Evolutionary conservation across 2,329 filamentous ascomycete species (phyloP).

Genomic region (Aotearoamyces nothofagi): DNA sequence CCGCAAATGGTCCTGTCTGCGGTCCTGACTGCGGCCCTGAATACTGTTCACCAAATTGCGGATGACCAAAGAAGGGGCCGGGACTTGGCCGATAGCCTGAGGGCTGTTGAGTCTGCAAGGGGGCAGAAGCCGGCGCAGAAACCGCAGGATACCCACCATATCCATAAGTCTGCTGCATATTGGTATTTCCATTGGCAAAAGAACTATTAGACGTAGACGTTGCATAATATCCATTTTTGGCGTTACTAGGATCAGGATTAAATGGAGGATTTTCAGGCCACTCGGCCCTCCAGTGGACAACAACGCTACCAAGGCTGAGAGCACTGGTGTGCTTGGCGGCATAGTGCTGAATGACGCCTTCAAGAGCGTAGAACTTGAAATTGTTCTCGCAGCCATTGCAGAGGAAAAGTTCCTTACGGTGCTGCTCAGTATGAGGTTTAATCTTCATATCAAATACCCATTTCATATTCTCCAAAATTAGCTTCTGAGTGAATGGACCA

Average conservation of each 20-base stretch:
- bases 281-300: conserved; percentile 67
- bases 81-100: conserved; percentile 16
- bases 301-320: conserved; percentile 55
- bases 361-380: conserved; percentile 57
- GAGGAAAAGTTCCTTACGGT: conserved; percentile 58
- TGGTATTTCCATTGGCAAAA: conserved; percentile 16
- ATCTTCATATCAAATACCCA: conserved; percentile 71
- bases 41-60: conserved; percentile 20
- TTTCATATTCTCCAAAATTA: conserved; percentile 75
- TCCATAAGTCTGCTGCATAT: conserved; percentile 19
- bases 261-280: conserved; percentile 70
- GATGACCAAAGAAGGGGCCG: conserved; percentile 19
- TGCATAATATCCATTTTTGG: conserved; percentile 19
- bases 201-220: conserved; percentile 18
- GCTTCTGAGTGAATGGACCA: conserved; percentile 40
- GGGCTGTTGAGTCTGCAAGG: conserved; percentile 9
- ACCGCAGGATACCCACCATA: conserved; percentile 18
- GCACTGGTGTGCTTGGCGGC: conserved; percentile 64
- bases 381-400: conserved; percentile 54
- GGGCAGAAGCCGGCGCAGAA: conserved; percentile 8
- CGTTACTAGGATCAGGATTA: conserved; percentile 37
- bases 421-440: conserved; percentile 49
- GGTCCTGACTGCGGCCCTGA: conserved; percentile 14
- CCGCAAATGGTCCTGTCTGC: conserved; percentile 13
- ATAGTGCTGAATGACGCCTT: conserved; percentile 70